Percentiles rank a stretch among this genome's conserved stretches.
phyloP scores from a whole-genome alignment of 352 stramenopile genomes.

The Phytophthora brassicae region DNA sequence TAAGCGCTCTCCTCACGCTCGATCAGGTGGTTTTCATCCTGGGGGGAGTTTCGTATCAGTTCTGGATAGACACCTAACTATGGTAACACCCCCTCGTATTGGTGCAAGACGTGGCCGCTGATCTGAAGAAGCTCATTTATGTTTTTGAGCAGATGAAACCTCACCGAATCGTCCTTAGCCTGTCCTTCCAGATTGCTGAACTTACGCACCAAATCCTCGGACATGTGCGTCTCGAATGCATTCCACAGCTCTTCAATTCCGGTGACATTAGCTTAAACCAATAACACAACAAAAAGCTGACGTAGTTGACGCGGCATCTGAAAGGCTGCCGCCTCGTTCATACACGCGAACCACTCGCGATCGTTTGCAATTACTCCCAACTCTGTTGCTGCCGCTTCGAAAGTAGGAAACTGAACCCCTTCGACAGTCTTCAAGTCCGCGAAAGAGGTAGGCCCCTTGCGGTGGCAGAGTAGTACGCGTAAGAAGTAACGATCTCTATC shows the following conservation, averaged over 20 bases:
- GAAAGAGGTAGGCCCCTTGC: too few species aligned
- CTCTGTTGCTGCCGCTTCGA: too few species aligned
- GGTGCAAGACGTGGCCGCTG: too few species aligned
- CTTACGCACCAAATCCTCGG: slow-evolving; percentile 5
- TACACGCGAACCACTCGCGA: neutral
- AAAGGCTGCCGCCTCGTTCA: neutral
- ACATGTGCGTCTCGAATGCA: slow-evolving; percentile 23
- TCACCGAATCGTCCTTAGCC: neutral
- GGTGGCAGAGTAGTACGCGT: too few species aligned
- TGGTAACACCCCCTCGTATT: too few species aligned
- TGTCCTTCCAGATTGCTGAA: neutral
- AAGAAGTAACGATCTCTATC: too few species aligned
- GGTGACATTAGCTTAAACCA: slow-evolving; percentile 18
- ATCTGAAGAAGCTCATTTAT: slow-evolving; percentile 9
- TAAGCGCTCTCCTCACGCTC: too few species aligned
- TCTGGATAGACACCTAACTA: too few species aligned
- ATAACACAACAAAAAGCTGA: slow-evolving; percentile 37
- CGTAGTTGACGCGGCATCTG: slow-evolving; percentile 34
- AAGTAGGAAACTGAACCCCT: too few species aligned
- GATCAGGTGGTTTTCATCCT: too few species aligned
- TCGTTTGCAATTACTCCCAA: neutral
- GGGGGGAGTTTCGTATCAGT: too few species aligned
- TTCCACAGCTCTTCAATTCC: slow-evolving; percentile 22
- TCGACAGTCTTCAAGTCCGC: too few species aligned
- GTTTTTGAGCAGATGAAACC: slow-evolving; percentile 16